Conservation (phyloP, 1,139 yeast species). For the Pichia terricola region DNA sequence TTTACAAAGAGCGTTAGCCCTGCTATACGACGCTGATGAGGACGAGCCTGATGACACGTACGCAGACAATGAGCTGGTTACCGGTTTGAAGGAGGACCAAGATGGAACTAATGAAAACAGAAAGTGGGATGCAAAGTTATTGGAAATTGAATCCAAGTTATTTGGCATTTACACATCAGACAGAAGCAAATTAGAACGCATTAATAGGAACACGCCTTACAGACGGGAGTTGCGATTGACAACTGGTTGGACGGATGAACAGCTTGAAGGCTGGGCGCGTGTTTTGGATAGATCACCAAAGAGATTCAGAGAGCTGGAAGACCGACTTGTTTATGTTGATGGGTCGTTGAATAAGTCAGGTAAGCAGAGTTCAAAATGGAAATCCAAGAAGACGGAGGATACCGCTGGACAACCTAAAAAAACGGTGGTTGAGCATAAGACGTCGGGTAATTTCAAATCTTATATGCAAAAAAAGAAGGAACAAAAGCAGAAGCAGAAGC, state of each 20-base stretch:
- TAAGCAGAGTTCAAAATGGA: conserved; percentile 14
- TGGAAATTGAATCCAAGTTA: conserved; percentile 40
- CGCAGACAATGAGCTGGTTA: conserved; percentile 54
- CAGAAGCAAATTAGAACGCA: conserved; percentile 42
- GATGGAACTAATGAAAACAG: conserved; percentile 10
- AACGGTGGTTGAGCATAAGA: not conserved
- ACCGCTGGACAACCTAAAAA: not conserved
- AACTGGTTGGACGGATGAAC: conserved; percentile 76
- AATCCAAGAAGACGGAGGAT: not conserved
- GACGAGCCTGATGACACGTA: conserved; percentile 82
- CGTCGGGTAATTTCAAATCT: conserved; percentile 8
- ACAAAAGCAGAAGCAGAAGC: conserved; percentile 31
- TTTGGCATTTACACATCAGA: conserved; percentile 49
- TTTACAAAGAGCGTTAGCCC: conserved; percentile 51
- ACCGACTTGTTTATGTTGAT: conserved; percentile 41
- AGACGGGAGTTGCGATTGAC: conserved; percentile 44
- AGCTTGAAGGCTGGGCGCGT: conserved; percentile 87
- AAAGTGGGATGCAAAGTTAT: conserved; percentile 13
- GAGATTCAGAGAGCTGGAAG: conserved; percentile 52
- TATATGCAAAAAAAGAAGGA: conserved; percentile 25
- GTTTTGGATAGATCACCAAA: conserved; percentile 61
- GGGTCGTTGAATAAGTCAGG: conserved; percentile 18
- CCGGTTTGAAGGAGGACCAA: conserved; percentile 18
- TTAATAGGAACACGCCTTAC: conserved; percentile 38
- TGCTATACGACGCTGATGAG: conserved; percentile 66